Evolutionary conservation across 1,139 yeast genomes (phyloP), one percentile per base, ranked within the genome.

Genomic region (Yamadazyma friedrichii): DNA sequence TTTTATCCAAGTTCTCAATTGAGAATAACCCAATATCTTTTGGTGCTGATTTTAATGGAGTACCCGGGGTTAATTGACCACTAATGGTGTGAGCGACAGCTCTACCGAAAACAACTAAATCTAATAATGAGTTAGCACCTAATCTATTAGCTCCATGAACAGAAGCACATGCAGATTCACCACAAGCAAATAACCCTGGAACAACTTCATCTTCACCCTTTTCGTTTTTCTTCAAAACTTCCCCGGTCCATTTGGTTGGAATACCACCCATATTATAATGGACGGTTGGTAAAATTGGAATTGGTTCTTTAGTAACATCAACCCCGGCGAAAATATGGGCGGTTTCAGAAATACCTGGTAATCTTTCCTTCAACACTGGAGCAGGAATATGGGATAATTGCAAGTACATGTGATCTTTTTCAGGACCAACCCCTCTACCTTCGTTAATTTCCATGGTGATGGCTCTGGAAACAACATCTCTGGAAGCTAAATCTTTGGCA

Each of bases 191-290:
- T 58, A 93, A 78, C 59, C 98, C 98, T 57, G 95, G 95, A 49
- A 93, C 95, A 55, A 87, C 80, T 62, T 78, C 82, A 65, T 93
- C 98, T 59, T 91, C 82, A 58, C 98, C 98, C 54, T 86, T 79
- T 59, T 80, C 89, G 62, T 84, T 88, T 58, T 85, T 65, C 43
- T 88, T 88, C 54, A 93, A 68, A 39, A 82, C 97, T 74, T 93
- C 97, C 76, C 98, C 98, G 56, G 85, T 86, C 87, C 89, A 93
- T 67, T 85, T 88, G 56, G 98, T 93, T 67, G 98, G 98, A 54
- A 93, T 87, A 82, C 98, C 98, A 68, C 98, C 98, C 98, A 93
- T 93, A 72, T 93, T 93, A 78, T 93, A 93, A 72, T 93, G 98
- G 50, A 93, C 98, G 50, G 98, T 93, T 58, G 98, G 98, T 61